A percentile compares a stretch with the other conserved stretches of the same genome.
These are phyloP conservation scores for Coemansia sp. DNA, from an alignment of 192 early-diverging fungal species.

Conservation along the genomic window DNA sequence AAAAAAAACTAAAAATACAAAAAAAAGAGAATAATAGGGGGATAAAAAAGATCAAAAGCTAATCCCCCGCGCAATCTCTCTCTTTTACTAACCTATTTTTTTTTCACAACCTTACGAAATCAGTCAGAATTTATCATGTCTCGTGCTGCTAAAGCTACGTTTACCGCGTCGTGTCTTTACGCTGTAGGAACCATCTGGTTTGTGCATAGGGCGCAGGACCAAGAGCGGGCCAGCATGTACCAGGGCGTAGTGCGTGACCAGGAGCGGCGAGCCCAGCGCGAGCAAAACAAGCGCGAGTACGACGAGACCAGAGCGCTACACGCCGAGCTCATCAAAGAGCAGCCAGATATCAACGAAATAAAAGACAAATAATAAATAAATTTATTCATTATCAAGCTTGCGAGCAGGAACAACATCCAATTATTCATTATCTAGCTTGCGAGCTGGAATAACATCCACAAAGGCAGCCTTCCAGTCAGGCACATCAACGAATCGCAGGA, in stretches of 20 bases:
- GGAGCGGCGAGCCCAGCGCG: conserved; percentile 51
- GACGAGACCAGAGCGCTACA: conserved; percentile 51
- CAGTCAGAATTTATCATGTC: conserved; percentile 32
- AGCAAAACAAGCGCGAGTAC: conserved; percentile 48
- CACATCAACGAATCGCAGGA: conserved; percentile 75
- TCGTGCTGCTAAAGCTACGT: conserved; percentile 51
- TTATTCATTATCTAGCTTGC: conserved; percentile 10
- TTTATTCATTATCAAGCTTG: conserved; percentile 9
- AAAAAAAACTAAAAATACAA: conserved; percentile 1
- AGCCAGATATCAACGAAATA: conserved; percentile 24
- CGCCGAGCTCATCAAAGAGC: conserved; percentile 42
- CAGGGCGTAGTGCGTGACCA: conserved; percentile 55
- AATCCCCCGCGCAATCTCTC: not conserved
- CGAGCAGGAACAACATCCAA: conserved; percentile 82
- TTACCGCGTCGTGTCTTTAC: conserved; percentile 48
- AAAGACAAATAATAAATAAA: not conserved
- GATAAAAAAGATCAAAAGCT: not conserved
- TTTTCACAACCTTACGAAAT: not conserved
- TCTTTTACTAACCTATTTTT: not conserved
- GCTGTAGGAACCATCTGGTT: conserved; percentile 54
- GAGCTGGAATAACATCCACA: conserved; percentile 80
- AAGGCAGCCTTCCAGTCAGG: conserved; percentile 89
- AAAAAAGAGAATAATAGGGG: not conserved
- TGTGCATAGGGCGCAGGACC: conserved; percentile 46
- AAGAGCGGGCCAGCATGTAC: conserved; percentile 53